Evolutionary conservation across 495 filamentous ascomycete species (phyloP).

Genomic region (Tuber calosporum): DNA sequence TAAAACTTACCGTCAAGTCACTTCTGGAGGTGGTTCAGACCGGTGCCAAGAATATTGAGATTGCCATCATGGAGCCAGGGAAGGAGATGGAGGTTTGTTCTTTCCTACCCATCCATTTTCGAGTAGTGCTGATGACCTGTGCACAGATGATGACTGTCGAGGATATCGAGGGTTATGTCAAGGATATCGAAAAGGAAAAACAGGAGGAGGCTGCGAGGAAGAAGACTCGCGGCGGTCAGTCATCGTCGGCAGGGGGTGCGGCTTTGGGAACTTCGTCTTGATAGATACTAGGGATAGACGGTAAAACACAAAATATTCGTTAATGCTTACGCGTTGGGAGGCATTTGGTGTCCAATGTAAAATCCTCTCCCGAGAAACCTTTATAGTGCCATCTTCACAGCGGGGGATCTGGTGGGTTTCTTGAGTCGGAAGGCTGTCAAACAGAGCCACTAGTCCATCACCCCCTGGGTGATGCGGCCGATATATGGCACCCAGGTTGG

Average conservation of each 20-base stretch:
- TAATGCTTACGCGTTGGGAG: not conserved
- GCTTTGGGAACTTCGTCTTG: slow-evolving; percentile 16
- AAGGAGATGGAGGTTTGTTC: slow-evolving; percentile 60
- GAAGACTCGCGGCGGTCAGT: slow-evolving; percentile 56
- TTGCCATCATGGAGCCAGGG: slow-evolving; percentile 96
- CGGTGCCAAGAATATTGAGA: slow-evolving; percentile 98
- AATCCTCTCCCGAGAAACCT: not conserved
- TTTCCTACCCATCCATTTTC: not conserved
- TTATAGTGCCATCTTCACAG: not conserved
- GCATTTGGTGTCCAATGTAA: not conserved
- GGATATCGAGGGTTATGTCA: slow-evolving; percentile 92
- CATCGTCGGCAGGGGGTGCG: slow-evolving; percentile 16
- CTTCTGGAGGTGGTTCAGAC: slow-evolving; percentile 97
- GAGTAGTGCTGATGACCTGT: not conserved
- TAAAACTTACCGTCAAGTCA: slow-evolving; percentile 95
- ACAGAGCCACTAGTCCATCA: not conserved
- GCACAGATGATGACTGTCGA: slow-evolving; percentile 76
- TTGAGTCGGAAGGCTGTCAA: not conserved
- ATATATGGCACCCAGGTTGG: not conserved
- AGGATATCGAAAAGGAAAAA: slow-evolving; percentile 98
- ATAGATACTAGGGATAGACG: slow-evolving; percentile 11
- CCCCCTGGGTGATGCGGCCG: not conserved
- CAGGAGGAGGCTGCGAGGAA: slow-evolving; percentile 96
- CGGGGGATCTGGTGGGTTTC: not conserved
- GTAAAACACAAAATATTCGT: not conserved